Percentiles rank a stretch among this genome's conserved stretches.
phyloP scores from a whole-genome alignment of 148 eudicot genomes.

The Camellia granthamiana region DNA sequence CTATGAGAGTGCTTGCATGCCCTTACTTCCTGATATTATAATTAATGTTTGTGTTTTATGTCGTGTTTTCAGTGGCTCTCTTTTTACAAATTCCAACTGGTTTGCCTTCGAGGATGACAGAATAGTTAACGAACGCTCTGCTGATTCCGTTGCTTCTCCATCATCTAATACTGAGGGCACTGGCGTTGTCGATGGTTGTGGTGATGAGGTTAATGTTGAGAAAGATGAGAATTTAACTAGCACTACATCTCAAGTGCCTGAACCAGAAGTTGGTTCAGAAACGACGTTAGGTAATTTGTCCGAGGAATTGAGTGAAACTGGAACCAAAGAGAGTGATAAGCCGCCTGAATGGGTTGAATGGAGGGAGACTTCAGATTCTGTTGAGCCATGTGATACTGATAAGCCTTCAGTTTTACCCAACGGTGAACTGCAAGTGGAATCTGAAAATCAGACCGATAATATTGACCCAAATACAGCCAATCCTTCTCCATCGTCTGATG shows the following conservation, averaged over 20 bases:
- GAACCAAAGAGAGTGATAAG: conserved; percentile 34
- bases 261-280: conserved; percentile 23
- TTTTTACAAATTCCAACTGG: conserved; percentile 87
- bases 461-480: conserved; percentile 19
- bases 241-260: conserved; percentile 37
- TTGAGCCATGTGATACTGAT: conserved; percentile 33
- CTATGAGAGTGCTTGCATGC: background rate
- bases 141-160: conserved; percentile 46
- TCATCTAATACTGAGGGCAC: conserved; percentile 39
- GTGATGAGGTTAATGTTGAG: conserved; percentile 28
- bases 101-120: conserved; percentile 77
- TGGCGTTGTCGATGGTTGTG: conserved; percentile 19
- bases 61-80: conserved; percentile 54
- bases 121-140: conserved; percentile 33
- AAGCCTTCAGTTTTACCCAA: conserved; percentile 30
- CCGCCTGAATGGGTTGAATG: conserved; percentile 80
- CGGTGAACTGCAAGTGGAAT: conserved; percentile 34
- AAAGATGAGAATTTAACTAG: conserved; percentile 38
- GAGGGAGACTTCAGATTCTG: conserved; percentile 60
- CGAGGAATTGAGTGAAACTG: conserved; percentile 19
- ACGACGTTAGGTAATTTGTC: conserved; percentile 3
- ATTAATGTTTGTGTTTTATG: background rate
- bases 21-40: background rate
- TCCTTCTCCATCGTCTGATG: conserved; percentile 25
- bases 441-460: conserved; percentile 26